A percentile compares a stretch with the other conserved stretches of the same genome.
phyloP scores from a whole-genome alignment of 1,284 basidiomycete genomes.

The Rhodofomes roseus region DNA sequence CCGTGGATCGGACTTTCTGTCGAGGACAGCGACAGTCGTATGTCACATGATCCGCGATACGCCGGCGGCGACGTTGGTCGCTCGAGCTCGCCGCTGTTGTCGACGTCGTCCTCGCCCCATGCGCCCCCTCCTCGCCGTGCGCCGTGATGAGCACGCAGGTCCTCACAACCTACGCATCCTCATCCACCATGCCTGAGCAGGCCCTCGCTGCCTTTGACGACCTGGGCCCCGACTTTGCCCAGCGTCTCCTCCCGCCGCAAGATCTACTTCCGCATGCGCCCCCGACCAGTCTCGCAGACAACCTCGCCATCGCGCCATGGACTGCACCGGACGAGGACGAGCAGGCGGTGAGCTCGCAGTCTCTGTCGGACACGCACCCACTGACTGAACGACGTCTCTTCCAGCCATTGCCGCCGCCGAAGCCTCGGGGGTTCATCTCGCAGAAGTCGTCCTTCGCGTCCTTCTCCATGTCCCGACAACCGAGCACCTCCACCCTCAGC shows the following conservation, averaged over 20 bases:
- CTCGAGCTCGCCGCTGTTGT: not conserved
- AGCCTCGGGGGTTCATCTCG: slow-evolving; percentile 18
- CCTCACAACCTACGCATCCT: not conserved
- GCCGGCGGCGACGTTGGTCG: too few species aligned
- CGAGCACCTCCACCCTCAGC: slow-evolving; percentile 20
- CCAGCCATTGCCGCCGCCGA: slow-evolving; percentile 26
- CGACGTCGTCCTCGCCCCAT: not conserved
- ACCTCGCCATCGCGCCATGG: slow-evolving; percentile 20
- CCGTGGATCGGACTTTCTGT: too few species aligned
- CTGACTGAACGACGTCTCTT: not conserved
- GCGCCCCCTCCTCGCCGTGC: not conserved
- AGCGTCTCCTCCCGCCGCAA: slow-evolving; percentile 14
- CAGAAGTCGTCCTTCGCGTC: slow-evolving; percentile 22
- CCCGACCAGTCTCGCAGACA: slow-evolving; percentile 13
- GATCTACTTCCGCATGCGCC: slow-evolving; percentile 16
- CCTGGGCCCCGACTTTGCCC: slow-evolving; percentile 8
- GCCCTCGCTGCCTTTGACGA: not conserved
- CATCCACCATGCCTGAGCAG: not conserved
- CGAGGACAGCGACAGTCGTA: too few species aligned
- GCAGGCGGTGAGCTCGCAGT: slow-evolving; percentile 4
- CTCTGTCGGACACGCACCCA: not conserved
- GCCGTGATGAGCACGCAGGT: not conserved
- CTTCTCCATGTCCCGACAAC: slow-evolving; percentile 20
- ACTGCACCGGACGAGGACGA: slow-evolving; percentile 6
- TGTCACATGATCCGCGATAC: too few species aligned